These are phyloP conservation scores for Colletotrichum shisoi DNA, from an alignment of 2,329 filamentous ascomycete species.

Conservation along the genomic window DNA sequence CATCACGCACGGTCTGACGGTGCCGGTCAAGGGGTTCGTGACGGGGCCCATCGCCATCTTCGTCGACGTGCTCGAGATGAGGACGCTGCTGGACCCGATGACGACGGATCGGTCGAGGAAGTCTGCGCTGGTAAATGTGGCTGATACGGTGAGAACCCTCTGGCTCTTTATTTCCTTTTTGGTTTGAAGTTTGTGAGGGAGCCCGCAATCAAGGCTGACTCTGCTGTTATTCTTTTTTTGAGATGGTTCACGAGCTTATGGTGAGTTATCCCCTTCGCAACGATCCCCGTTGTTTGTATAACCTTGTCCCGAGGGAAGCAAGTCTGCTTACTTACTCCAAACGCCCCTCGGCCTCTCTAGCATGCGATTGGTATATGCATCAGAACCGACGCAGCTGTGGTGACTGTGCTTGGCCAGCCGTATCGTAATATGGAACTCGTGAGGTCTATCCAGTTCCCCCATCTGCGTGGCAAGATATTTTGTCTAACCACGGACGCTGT, in stretches of 20 bases:
- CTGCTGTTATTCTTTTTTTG: background rate
- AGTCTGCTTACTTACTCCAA: background rate
- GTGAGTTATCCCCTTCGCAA: background rate
- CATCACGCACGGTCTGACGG: background rate
- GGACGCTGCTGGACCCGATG: background rate
- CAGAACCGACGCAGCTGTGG: background rate
- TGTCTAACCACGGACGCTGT: background rate
- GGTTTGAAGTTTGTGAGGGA: background rate
- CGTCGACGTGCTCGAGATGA: background rate
- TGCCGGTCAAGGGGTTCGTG: background rate
- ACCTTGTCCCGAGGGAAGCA: accelerated
- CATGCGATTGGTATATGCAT: background rate
- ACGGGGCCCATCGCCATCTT: background rate
- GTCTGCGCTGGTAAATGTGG: constrained; percentile 5
- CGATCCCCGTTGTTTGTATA: too few relatives aligned
- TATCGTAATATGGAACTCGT: background rate
- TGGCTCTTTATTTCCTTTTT: background rate
- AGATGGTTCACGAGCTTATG: constrained; percentile 9
- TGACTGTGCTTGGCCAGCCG: background rate
- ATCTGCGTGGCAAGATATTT: too few relatives aligned
- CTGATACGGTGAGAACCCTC: background rate
- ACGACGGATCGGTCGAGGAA: constrained; percentile 1
- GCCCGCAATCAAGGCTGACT: background rate
- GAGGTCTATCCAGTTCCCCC: background rate
- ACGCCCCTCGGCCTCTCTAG: background rate